Percentiles rank a stretch among this genome's conserved stretches.
Conservation (phyloP, 129 eudicot genomes). For the Pseudognaphalium luteoalbum region DNA sequence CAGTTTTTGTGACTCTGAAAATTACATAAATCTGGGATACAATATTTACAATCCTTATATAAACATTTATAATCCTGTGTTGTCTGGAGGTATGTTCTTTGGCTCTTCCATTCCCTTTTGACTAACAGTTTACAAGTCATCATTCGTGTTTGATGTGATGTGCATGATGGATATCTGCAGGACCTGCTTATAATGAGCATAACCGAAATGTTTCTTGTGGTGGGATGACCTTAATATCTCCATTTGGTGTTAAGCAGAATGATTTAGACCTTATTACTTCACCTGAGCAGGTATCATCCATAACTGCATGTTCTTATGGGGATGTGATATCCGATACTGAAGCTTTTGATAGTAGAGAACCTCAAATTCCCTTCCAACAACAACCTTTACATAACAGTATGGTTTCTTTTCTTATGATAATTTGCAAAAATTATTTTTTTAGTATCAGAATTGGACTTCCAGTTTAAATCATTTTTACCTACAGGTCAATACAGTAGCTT, state of each 20-base stretch:
- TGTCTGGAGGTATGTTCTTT: conserved; percentile 38
- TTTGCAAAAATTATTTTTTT: background rate
- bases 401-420: conserved; percentile 2
- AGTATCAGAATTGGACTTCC: conserved; percentile 5
- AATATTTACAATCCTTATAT: conserved; percentile 8
- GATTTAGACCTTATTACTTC: conserved; percentile 41
- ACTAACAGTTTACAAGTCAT: background rate
- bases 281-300: conserved; percentile 52
- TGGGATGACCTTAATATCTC: conserved; percentile 31
- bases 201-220: conserved; percentile 31
- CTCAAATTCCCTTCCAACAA: conserved; percentile 22
- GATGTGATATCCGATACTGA: conserved; percentile 42
- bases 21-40: conserved; percentile 26
- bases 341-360: conserved; percentile 43
- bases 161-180: conserved; percentile 33
- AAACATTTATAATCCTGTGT: conserved; percentile 21
- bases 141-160: conserved; percentile 10
- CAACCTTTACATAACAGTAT: conserved; percentile 35
- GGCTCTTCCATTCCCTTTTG: conserved; percentile 12
- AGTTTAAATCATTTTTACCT: conserved; percentile 1
- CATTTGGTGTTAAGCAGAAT: conserved; percentile 37
- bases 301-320: conserved; percentile 49
- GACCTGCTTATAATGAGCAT: conserved; percentile 28
- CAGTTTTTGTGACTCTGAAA: conserved; percentile 20
- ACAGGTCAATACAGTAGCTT: conserved; percentile 33